Percentiles rank a stretch among this genome's conserved stretches.
Evolutionary conservation across 192 early-diverging fungal genomes (phyloP).

Genomic region (Bifiguratus adelaidae): DNA sequence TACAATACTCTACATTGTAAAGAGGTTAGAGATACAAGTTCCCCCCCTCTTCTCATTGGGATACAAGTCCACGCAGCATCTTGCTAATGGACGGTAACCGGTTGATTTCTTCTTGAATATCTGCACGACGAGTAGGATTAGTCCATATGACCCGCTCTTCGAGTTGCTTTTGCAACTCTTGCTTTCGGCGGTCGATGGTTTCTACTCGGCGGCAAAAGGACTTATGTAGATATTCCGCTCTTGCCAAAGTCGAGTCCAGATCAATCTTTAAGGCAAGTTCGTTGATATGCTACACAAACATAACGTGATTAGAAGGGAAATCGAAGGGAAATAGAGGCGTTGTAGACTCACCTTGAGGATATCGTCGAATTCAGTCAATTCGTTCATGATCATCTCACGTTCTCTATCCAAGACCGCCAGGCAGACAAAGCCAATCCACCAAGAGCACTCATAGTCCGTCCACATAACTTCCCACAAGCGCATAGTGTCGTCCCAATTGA

Average conservation of each 20-base stretch:
- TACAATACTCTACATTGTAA: too few relatives aligned
- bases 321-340: neutral
- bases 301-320: neutral
- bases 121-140: constrained; percentile 3
- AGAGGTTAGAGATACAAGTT: too few relatives aligned
- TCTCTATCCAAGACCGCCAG: constrained; percentile 84
- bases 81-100: neutral
- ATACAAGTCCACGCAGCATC: neutral
- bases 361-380: constrained; percentile 79
- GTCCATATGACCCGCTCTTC: constrained; percentile 13
- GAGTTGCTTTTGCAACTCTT: constrained; percentile 6
- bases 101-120: constrained; percentile 1
- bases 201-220: constrained; percentile 35
- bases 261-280: constrained; percentile 69
- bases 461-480: constrained; percentile 85
- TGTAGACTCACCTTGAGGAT: constrained; percentile 57
- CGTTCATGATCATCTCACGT: constrained; percentile 61
- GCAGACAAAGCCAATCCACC: constrained; percentile 88
- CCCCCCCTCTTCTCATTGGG: too few relatives aligned
- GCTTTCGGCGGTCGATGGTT: constrained; percentile 24
- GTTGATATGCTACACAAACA: constrained; percentile 57
- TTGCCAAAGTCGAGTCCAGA: constrained; percentile 54
- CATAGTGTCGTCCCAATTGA: constrained; percentile 76
- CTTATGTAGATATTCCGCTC: constrained; percentile 62
- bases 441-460: constrained; percentile 56